Conservation (phyloP, 164 flowering plant genomes). For the Annona cherimola region DNA sequence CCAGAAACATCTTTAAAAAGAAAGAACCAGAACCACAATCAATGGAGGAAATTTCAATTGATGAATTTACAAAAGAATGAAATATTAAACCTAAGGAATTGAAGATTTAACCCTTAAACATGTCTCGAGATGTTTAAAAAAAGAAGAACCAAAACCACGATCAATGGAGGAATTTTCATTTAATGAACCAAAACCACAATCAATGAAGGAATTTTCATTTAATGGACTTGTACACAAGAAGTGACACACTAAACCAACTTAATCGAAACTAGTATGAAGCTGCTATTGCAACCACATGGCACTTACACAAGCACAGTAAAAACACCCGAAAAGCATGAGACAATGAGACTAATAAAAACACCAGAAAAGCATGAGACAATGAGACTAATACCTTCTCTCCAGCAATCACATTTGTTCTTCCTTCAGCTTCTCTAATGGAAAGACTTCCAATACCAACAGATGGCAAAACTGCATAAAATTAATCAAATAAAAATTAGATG, state of each 20-base stretch:
- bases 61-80: background rate
- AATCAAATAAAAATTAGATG: background rate
- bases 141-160: too few species aligned
- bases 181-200: background rate
- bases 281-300: background rate
- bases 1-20: background rate
- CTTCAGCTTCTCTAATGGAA: conserved; percentile 95
- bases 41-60: background rate
- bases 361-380: background rate
- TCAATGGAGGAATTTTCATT: too few species aligned
- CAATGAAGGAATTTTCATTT: background rate
- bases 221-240: background rate
- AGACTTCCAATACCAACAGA: conserved; percentile 91
- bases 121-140: too few species aligned
- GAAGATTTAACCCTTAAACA: too few species aligned
- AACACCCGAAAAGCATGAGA: background rate
- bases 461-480: conserved; percentile 60
- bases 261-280: background rate
- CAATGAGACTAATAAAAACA: conserved; percentile 14
- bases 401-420: conserved; percentile 68
- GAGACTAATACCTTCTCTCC: conserved; percentile 74
- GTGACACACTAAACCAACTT: background rate
- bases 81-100: background rate
- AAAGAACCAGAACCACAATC: background rate
- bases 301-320: background rate